These are phyloP conservation scores for Nitzschia sp. DNA, from an alignment of 108 stramenopile genomes.

Conservation along the genomic window DNA sequence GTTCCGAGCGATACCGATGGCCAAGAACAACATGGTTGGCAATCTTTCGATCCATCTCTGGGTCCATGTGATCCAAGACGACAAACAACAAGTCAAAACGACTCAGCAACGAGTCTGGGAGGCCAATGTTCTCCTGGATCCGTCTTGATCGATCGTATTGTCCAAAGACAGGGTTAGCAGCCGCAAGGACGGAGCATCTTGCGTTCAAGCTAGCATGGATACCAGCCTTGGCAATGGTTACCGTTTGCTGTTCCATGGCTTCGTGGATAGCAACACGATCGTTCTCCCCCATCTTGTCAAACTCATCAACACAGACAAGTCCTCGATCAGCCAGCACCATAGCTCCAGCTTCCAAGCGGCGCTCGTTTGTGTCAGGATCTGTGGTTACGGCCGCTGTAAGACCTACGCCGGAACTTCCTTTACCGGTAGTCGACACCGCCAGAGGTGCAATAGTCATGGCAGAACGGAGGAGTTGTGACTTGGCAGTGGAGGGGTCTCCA, in stretches of 20 bases:
- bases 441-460: slow-evolving; percentile 96
- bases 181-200: slow-evolving; percentile 97
- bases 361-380: slow-evolving; percentile 96
- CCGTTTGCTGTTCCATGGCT: slow-evolving; percentile 99
- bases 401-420: slow-evolving; percentile 98
- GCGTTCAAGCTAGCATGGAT: slow-evolving; percentile 96
- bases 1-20: slow-evolving; percentile 90
- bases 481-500: slow-evolving; percentile 99
- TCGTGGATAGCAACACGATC: slow-evolving; percentile 99
- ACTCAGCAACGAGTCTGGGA: slow-evolving; percentile 97
- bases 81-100: slow-evolving; percentile 99
- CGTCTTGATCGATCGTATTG: slow-evolving; percentile 95
- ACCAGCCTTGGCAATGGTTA: slow-evolving; percentile 99
- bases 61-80: slow-evolving; percentile 97
- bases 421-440: slow-evolving; percentile 94
- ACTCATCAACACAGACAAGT: slow-evolving; percentile 98
- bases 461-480: slow-evolving; percentile 95
- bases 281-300: slow-evolving; percentile 91
- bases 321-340: slow-evolving; percentile 99
- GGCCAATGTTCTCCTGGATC: slow-evolving; percentile 98
- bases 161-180: slow-evolving; percentile 99
- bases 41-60: slow-evolving; percentile 92
- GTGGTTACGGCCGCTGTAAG: slow-evolving; percentile 98
- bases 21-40: slow-evolving; percentile 94
- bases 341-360: slow-evolving; percentile 98